Conservation (phyloP, 768 basidiomycete genomes). For the Crassisporium funariophilum region DNA sequence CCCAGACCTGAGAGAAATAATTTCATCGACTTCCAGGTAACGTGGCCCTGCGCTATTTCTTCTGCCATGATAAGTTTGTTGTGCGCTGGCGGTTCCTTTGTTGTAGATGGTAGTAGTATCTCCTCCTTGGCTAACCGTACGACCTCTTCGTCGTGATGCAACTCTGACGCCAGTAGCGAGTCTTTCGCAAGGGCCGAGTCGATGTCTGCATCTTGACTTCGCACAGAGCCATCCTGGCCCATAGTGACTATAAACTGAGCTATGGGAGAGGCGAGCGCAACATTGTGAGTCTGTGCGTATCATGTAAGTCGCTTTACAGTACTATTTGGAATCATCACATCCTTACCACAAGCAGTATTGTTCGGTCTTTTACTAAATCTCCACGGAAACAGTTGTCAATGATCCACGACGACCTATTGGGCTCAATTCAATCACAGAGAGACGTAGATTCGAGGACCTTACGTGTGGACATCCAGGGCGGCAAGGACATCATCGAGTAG, state of each 20-base stretch:
- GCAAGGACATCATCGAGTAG: conserved; percentile 75
- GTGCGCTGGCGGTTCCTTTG: conserved; percentile 29
- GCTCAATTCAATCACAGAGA: neutral
- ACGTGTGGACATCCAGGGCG: conserved; percentile 50
- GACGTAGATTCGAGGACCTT: conserved; percentile 5
- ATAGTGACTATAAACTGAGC: conserved; percentile 58
- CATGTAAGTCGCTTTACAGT: no score
- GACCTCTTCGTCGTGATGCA: conserved; percentile 29
- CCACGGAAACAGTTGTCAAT: conserved; percentile 76
- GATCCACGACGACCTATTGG: conserved; percentile 31
- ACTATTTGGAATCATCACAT: neutral
- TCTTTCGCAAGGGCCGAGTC: conserved; percentile 45
- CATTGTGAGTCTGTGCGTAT: conserved; percentile 48
- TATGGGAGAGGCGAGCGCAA: conserved; percentile 50
- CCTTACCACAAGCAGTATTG: conserved; percentile 76
- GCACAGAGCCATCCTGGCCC: conserved; percentile 49
- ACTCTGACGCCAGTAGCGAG: conserved; percentile 31
- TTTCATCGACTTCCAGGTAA: conserved; percentile 30
- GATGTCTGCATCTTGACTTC: conserved; percentile 43
- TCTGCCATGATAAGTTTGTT: conserved; percentile 66
- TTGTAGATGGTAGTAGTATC: conserved; percentile 20
- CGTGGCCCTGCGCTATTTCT: conserved; percentile 49
- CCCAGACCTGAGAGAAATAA: conserved; percentile 38
- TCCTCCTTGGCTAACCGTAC: conserved; percentile 19
- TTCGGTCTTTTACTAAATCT: conserved; percentile 70